Conservation (phyloP, 2,329 filamentous ascomycete genomes). For the Colletotrichum somersetense region DNA sequence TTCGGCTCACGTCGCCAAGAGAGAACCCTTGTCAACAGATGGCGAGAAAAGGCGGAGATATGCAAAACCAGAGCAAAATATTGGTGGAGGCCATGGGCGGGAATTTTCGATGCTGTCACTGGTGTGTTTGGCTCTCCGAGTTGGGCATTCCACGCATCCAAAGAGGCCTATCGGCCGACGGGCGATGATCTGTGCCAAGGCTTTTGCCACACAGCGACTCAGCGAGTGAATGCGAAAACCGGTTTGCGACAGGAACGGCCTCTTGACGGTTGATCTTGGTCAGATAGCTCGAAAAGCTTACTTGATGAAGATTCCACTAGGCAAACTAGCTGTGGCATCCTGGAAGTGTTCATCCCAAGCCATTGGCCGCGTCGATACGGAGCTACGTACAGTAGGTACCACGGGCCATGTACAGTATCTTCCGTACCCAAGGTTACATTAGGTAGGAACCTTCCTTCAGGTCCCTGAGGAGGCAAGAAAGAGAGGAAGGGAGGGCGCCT, state of each 20-base stretch:
- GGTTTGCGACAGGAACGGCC: constrained; percentile 41
- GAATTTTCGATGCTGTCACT: constrained; percentile 11
- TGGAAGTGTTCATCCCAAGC: background rate
- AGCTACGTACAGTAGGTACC: background rate
- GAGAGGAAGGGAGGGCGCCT: background rate
- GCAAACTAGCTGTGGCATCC: constrained; percentile 4
- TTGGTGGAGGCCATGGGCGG: constrained; percentile 14
- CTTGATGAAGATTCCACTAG: constrained; percentile 16
- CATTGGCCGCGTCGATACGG: background rate
- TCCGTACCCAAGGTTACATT: too few species aligned
- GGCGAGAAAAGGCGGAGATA: constrained; percentile 16
- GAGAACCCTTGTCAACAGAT: constrained; percentile 16
- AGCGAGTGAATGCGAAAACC: constrained; percentile 31
- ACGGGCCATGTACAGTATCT: too few species aligned
- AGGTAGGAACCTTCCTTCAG: too few species aligned
- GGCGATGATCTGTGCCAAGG: constrained; percentile 41
- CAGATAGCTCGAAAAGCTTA: constrained; percentile 32
- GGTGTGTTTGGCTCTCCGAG: constrained; percentile 3
- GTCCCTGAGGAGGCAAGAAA: constrained; percentile 3
- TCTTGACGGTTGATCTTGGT: constrained; percentile 38
- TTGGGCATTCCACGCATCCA: constrained; percentile 20
- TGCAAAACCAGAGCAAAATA: background rate
- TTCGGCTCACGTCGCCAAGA: constrained; percentile 30
- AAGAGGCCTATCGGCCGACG: constrained; percentile 16
- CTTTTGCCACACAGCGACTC: constrained; percentile 37